These are phyloP conservation scores for Leccinum incarnatum DNA, from an alignment of 768 basidiomycete species.

Conservation along the genomic window DNA sequence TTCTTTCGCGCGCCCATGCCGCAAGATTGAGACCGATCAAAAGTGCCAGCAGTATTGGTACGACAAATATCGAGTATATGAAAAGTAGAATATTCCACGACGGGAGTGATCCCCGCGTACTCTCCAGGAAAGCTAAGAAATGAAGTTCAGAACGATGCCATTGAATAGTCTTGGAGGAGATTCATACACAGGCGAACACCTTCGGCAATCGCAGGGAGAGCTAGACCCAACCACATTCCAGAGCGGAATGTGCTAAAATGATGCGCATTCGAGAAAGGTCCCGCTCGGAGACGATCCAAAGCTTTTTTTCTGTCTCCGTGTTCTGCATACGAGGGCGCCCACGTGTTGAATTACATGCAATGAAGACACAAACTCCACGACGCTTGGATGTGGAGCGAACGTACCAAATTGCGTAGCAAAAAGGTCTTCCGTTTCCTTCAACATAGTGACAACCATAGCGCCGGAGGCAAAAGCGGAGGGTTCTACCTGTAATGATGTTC, in stretches of 20 bases:
- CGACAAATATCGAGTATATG: conserved; percentile 69
- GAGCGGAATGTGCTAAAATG: conserved; percentile 76
- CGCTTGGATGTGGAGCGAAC: conserved; percentile 18
- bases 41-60: conserved; percentile 73
- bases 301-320: conserved; percentile 81
- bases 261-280: conserved; percentile 52
- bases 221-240: conserved; percentile 68
- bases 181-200: conserved; percentile 58
- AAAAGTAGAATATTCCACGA: conserved; percentile 73
- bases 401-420: conserved; percentile 79
- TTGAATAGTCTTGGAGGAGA: not conserved
- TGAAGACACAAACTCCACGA: not conserved
- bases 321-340: conserved; percentile 29
- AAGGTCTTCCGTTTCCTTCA: conserved; percentile 70
- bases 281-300: conserved; percentile 59
- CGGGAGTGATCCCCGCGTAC: conserved; percentile 52
- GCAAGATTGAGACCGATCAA: conserved; percentile 79
- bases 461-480: conserved; percentile 66
- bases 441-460: conserved; percentile 58
- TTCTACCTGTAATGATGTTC: conserved; percentile 49
- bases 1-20: conserved; percentile 72
- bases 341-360: not conserved
- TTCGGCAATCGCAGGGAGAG: conserved; percentile 61
- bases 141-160: not conserved
- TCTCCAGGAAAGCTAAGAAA: conserved; percentile 49